Base-by-base conservation (phyloP, 2,329 filamentous ascomycete genomes). In the Aspergillus pseudonomiae region DNA sequence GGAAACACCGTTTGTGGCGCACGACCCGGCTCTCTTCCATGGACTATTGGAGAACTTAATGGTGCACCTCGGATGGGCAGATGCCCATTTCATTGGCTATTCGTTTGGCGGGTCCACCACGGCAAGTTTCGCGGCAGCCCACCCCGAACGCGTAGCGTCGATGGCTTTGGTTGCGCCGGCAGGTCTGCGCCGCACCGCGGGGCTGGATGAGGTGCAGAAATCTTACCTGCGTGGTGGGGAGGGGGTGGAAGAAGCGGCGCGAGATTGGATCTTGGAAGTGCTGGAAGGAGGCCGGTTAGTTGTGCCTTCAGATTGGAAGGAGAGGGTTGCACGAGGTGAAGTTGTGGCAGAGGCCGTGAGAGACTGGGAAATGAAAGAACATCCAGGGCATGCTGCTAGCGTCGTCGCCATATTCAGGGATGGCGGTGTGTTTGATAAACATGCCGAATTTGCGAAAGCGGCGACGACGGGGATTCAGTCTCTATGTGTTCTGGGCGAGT, bases 401-500 rank as follows among this genome's bases (percentile, higher is more conserved):
- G 80, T 86, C 1, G 75, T 84, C 21, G 80, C 73, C 0, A 77
- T 84, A 0, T 74, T 84, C 6, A 75, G 83, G 48, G 80, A 86
- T 54, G 84, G 79, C 0, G 79, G 79, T 0, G 75, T 81, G 12
- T 30, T 73, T n/a, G 82, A 81, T 69, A 67, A 70, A 21, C 74
- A 81, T 58, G 71, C 63, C 12, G 63, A 64, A 11, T 82, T 79
- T 67, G 52, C 41, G 0, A 45, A 67, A 56, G 75, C 75, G 32
- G 73, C 65, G 1, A 55, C 45, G 16, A 72, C 60, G 28, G 71
- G 69, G 1, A 68, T 78, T 9, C 67, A 65, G 9, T 59, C 64
- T 9, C 34, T 79, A 7, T 73, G 71, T 56, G 65, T 82, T 0
- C 62, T 82, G 34, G 80, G 79, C 0, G 78, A 72, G 60, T 39